phyloP scores from a whole-genome alignment of 1,284 basidiomycete species.

The Cutaneotrichosporon arboriforme region DNA sequence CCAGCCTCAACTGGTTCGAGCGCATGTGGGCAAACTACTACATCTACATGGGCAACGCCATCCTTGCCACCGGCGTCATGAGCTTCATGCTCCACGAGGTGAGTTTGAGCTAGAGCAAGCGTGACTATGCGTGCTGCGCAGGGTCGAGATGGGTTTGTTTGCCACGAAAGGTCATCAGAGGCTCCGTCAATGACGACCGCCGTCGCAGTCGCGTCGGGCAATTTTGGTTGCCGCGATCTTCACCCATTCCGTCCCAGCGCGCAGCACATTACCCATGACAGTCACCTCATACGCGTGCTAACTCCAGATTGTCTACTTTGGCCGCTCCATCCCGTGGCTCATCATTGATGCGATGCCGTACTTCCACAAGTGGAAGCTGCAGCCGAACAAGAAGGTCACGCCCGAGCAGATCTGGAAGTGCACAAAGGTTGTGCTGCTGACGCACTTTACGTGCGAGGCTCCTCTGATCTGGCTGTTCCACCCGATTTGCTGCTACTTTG shows the following conservation, averaged over 20 bases:
- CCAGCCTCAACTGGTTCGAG: constrained; percentile 68
- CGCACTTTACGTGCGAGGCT: constrained; percentile 93
- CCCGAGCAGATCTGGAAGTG: constrained; percentile 87
- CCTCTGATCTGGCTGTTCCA: constrained; percentile 98
- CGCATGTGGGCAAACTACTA: constrained; percentile 77
- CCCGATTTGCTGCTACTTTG: constrained; percentile 81
- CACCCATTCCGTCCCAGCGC: too few species aligned
- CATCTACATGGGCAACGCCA: constrained; percentile 76
- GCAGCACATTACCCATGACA: too few species aligned
- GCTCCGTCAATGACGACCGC: too few species aligned
- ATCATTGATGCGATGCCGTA: constrained; percentile 91
- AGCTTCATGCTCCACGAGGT: constrained; percentile 93
- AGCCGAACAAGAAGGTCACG: constrained; percentile 75
- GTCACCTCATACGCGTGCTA: too few species aligned
- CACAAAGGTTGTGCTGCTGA: constrained; percentile 88
- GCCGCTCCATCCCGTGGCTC: constrained; percentile 90
- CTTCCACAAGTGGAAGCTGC: constrained; percentile 92
- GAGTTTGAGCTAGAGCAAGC: too few species aligned
- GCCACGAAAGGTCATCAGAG: too few species aligned
- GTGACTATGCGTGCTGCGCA: too few species aligned
- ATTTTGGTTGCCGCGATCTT: too few species aligned
- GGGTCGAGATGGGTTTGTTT: too few species aligned
- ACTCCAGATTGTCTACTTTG: constrained; percentile 86
- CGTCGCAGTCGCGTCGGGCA: too few species aligned
- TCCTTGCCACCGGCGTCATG: constrained; percentile 90